Evolutionary conservation across 106 monocot genomes (phyloP).

Genomic region (Dioscorea zingiberensis): DNA sequence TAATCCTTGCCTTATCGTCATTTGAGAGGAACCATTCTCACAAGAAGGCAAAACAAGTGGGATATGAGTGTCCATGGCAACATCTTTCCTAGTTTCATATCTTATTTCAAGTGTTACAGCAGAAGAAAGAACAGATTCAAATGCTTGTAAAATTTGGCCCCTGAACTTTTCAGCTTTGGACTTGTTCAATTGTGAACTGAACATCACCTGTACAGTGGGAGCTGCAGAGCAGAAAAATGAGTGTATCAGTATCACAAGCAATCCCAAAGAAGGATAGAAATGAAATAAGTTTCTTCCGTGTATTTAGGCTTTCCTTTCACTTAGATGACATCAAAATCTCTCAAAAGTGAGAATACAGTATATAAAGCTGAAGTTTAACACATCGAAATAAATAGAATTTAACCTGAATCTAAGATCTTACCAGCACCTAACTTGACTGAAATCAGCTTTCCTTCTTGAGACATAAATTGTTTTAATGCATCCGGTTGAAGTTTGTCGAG

Average conservation of each 20-base stretch:
- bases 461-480: slow-evolving; percentile 44
- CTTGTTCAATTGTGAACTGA: slow-evolving; percentile 58
- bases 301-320: too few relatives aligned
- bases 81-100: slow-evolving; percentile 37
- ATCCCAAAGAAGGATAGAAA: too few relatives aligned
- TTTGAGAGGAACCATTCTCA: slow-evolving; percentile 28
- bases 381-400: neutral
- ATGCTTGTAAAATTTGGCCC: slow-evolving; percentile 75
- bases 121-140: slow-evolving; percentile 70
- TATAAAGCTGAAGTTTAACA: neutral
- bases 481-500: slow-evolving; percentile 46
- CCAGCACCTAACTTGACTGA: slow-evolving; percentile 63
- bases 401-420: slow-evolving; percentile 9
- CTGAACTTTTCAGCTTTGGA: slow-evolving; percentile 88
- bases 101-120: slow-evolving; percentile 84
- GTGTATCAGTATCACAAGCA: too few relatives aligned
- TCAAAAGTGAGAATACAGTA: too few relatives aligned
- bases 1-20: slow-evolving; percentile 26
- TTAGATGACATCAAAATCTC: too few relatives aligned
- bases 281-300: too few relatives aligned
- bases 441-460: slow-evolving; percentile 50
- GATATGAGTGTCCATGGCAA: slow-evolving; percentile 7
- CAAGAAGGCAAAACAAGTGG: slow-evolving; percentile 9
- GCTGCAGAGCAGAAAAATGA: slow-evolving; percentile 36
- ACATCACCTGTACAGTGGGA: slow-evolving; percentile 69